Evolutionary conservation across 2,329 filamentous ascomycete species (phyloP), one percentile per base, ranked within the genome.

Genomic region (Didymella pomorum): DNA sequence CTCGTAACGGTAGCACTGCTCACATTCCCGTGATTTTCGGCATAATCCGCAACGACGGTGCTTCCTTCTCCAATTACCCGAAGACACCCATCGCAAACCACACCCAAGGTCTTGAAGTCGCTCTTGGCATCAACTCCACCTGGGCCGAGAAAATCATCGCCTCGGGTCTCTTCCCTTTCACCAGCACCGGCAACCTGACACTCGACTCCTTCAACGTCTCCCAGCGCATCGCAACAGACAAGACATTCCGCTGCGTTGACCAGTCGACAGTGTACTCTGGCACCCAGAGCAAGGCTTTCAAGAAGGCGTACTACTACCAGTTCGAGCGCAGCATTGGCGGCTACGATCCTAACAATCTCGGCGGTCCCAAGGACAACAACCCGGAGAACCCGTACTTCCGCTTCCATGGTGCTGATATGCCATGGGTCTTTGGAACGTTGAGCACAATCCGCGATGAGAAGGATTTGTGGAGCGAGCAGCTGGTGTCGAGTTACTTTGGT

Each of bases 201-300:
- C 78, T 85, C 7, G 81, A 86, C 58, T 78, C 85, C 2, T 87
- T 83, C 78, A 86, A 85, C 59, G 78, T 83, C 31, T 80, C 81
- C 20, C 77, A 82, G 7, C 82, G 82, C 6, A 76, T 87, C 39
- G 81, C 83, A 2, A 87, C 85, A 2, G 85, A 88, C 70, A 83
- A 80, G 50, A 81, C 82, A 9, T 87, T 87, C 78, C 82, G 85
- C 56, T 88, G 86, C 69, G 75, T 84, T 49, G 84, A 86, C 68
- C 81, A 87, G 70, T 84, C 85, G 5, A 87, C 85, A 2, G 82
- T 82, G 7, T 83, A 82, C 66, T 78, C 83, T 0, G 84, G 81
- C 2, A 74, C 81, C 0, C 72, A 68, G 16, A 80, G 78, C 16
- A 72, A 75, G 3, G 79, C 81, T 0, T 83, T 87, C 66, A 70